A percentile compares a stretch with the other conserved stretches of the same genome.
Evolutionary conservation across 202 grass and related monocot species (phyloP).

Genomic region (Schoenoplectus triqueter): DNA sequence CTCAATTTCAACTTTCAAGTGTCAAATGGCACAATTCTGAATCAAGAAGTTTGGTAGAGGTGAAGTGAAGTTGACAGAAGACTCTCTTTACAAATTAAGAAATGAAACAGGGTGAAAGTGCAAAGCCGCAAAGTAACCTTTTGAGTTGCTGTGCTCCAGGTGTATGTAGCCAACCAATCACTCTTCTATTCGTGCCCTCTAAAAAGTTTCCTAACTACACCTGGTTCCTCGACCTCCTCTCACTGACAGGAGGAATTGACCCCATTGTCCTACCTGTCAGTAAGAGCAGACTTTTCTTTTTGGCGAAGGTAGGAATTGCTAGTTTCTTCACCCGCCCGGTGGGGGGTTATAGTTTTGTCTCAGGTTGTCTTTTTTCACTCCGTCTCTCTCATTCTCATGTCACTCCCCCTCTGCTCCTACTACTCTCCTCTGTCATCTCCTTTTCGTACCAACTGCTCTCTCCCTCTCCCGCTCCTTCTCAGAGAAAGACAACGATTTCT

Average conservation of each 20-base stretch:
- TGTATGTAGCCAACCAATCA: neutral
- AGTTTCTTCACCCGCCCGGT: neutral
- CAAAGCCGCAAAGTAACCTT: neutral
- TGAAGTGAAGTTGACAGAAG: neutral
- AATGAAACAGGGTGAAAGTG: neutral
- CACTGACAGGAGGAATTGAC: neutral
- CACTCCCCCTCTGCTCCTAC: neutral
- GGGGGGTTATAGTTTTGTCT: neutral
- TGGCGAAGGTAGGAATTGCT: too few species aligned
- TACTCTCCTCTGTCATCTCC: neutral
- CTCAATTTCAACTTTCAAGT: neutral
- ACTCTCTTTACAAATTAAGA: neutral
- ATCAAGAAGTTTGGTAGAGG: neutral
- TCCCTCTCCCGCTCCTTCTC: conserved; percentile 14
- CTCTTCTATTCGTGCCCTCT: neutral
- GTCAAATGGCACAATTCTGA: neutral
- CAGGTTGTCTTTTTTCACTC: conserved; percentile 23
- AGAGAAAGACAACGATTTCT: neutral
- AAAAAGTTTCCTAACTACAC: neutral
- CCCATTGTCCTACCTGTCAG: neutral
- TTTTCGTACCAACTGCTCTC: conserved; percentile 30
- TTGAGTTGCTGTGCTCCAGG: neutral
- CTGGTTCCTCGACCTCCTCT: neutral
- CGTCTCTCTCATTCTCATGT: neutral
- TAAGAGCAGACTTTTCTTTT: neutral